Evolutionary conservation across 495 filamentous ascomycete genomes (phyloP), one percentile per base, ranked within the genome.

Genomic region (Astrothelium subdiscretum): DNA sequence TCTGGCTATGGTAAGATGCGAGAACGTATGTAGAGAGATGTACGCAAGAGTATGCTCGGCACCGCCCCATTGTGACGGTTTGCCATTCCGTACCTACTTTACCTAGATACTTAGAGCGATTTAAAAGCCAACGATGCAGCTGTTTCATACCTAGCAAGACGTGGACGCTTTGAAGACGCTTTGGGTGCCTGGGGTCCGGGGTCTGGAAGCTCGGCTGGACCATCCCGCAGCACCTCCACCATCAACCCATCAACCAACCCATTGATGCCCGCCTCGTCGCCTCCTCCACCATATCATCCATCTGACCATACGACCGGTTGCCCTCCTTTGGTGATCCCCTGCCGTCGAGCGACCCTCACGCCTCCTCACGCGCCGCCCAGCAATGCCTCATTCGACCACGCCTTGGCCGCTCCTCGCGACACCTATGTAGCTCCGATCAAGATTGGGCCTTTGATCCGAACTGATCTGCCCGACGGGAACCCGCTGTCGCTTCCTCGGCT

Each of bases 121-220:
- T n/a, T n/a, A n/a, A n/a, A n/a, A n/a, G n/a, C n/a, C n/a, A n/a
- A n/a, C n/a, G n/a, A n/a, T n/a, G n/a, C n/a, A n/a, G n/a, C n/a
- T n/a, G n/a, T n/a, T n/a, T n/a, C n/a, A n/a, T n/a, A n/a, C n/a
- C n/a, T n/a, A n/a, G n/a, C n/a, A n/a, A n/a, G n/a, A n/a, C n/a
- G n/a, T n/a, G n/a, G n/a, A n/a, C n/a, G n/a, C n/a, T n/a, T n/a
- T n/a, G n/a, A n/a, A n/a, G n/a, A n/a, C n/a, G n/a, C n/a, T n/a
- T n/a, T n/a, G n/a, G n/a, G n/a, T n/a, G n/a, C 13, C 43, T 48
- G 12, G 5, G 5, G 12, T 27, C 48, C 24, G 15, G 48, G 48
- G 48, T 54, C 48, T 54, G 48, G 48, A 54, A 54, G 48, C 48
- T 54, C 48, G 48, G 48, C 48, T 54, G 48, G 48, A 11, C 24